These are phyloP conservation scores for Antitrichia curtipendula DNA, from an alignment of 225 moss, liverwort and hornwort genomes.

Conservation along the genomic window DNA sequence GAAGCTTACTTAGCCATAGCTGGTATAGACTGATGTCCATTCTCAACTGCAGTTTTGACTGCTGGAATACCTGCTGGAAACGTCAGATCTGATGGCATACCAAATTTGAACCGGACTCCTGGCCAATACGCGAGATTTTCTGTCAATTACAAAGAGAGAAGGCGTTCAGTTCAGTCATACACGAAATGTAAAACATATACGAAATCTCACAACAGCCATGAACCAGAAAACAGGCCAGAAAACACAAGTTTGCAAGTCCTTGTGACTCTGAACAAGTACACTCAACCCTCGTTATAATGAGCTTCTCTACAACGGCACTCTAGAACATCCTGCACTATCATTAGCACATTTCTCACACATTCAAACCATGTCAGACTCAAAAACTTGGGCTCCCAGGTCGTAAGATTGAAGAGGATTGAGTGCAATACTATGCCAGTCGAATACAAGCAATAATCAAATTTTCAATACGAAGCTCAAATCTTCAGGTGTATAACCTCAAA, in stretches of 20 bases:
- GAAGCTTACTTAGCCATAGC: constrained; percentile 32
- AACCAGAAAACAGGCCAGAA: not conserved
- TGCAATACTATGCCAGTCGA: not conserved
- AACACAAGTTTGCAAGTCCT: not conserved
- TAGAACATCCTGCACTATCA: not conserved
- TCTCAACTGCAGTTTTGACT: constrained; percentile 21
- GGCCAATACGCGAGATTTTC: constrained; percentile 58
- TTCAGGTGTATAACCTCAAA: not conserved
- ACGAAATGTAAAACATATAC: not conserved
- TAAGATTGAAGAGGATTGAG: not conserved
- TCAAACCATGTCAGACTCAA: not conserved
- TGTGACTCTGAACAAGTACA: not conserved
- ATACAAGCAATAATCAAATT: not conserved
- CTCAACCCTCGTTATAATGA: not conserved
- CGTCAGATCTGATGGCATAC: constrained; percentile 43
- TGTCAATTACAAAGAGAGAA: not conserved
- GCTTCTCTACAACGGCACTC: not conserved
- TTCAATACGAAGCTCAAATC: not conserved
- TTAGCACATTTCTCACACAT: not conserved
- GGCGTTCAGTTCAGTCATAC: not conserved
- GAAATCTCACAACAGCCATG: not conserved
- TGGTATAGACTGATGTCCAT: constrained; percentile 33
- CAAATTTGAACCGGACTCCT: constrained; percentile 45
- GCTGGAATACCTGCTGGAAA: constrained; percentile 23
- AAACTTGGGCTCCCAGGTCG: not conserved